A percentile compares a stretch with the other conserved stretches of the same genome.
phyloP scores from a whole-genome alignment of 2,329 filamentous ascomycete species.

The Stylonectria norvegica region DNA sequence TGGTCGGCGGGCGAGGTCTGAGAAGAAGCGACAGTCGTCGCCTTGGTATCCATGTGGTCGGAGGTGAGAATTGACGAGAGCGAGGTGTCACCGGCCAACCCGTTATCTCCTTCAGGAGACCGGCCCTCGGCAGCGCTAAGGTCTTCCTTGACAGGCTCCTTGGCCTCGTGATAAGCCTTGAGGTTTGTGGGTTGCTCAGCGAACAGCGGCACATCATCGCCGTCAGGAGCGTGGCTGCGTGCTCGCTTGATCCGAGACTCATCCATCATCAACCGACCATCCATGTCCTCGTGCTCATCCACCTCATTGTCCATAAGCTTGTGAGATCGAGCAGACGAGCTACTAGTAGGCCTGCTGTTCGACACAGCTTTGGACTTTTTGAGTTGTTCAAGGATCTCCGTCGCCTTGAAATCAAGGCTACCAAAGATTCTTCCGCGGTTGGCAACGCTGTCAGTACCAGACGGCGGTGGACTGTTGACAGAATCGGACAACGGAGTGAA shows the following conservation, averaged over 20 bases:
- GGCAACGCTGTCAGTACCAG: slow-evolving; percentile 42
- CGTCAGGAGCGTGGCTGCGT: slow-evolving; percentile 61
- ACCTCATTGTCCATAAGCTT: slow-evolving; percentile 15
- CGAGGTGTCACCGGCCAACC: slow-evolving; percentile 45
- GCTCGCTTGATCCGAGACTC: slow-evolving; percentile 73
- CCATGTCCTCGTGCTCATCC: slow-evolving; percentile 26
- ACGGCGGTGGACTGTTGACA: slow-evolving; percentile 42
- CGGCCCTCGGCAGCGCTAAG: slow-evolving; percentile 26
- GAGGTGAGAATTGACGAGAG: slow-evolving; percentile 52
- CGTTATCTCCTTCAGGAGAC: slow-evolving; percentile 42
- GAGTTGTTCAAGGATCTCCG: slow-evolving; percentile 60
- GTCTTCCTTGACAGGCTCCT: slow-evolving; percentile 21
- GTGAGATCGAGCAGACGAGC: slow-evolving; percentile 36
- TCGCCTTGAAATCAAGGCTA: slow-evolving; percentile 60
- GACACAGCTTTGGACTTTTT: slow-evolving; percentile 82
- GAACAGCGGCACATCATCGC: slow-evolving; percentile 72
- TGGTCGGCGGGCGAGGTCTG: slow-evolving; percentile 50
- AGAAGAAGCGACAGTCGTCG: slow-evolving; percentile 50
- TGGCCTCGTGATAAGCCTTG: slow-evolving; percentile 10
- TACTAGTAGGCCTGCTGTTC: slow-evolving; percentile 65
- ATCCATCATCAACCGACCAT: slow-evolving; percentile 59
- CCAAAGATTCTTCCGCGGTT: slow-evolving; percentile 61
- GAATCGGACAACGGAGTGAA: slow-evolving; percentile 64
- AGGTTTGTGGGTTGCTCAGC: slow-evolving; percentile 50
- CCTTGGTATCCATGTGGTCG: slow-evolving; percentile 53